phyloP scores from a whole-genome alignment of 2,329 filamentous ascomycete genomes.

The Ceratocystiopsis sp. region DNA sequence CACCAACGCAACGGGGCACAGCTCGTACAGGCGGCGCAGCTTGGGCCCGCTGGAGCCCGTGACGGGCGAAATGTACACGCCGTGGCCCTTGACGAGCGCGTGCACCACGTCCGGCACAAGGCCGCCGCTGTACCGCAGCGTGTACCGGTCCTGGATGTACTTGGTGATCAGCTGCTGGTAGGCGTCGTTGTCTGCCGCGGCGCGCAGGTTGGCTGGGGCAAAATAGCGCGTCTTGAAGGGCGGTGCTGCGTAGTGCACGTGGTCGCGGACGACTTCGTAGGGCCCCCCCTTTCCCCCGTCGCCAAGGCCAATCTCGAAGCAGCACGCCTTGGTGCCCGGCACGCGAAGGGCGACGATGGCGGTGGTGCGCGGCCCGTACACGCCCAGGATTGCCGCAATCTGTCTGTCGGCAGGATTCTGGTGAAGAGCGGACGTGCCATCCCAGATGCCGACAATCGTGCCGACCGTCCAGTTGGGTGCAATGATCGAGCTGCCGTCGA shows the following conservation, averaged over 20 bases:
- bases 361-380: conserved; percentile 37
- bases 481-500: conserved; percentile 46
- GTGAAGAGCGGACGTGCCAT: conserved; percentile 26
- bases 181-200: conserved; percentile 29
- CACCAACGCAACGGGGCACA: conserved; percentile 41
- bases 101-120: conserved; percentile 45
- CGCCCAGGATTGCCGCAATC: conserved; percentile 32
- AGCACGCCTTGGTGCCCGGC: conserved; percentile 20
- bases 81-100: conserved; percentile 41
- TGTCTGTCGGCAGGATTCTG: conserved; percentile 23
- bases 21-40: conserved; percentile 39
- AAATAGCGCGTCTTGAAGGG: conserved; percentile 35
- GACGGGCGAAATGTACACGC: conserved; percentile 42
- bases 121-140: conserved; percentile 42
- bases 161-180: conserved; percentile 32
- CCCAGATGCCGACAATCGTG: conserved; percentile 44
- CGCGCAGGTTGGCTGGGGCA: conserved; percentile 43
- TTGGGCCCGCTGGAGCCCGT: conserved; percentile 34
- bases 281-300: background rate
- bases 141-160: conserved; percentile 37
- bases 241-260: conserved; percentile 21
- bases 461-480: conserved; percentile 41
- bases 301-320: conserved; percentile 33
- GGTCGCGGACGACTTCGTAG: conserved; percentile 23
- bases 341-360: conserved; percentile 37